Evolutionary conservation across 2,329 filamentous ascomycete genomes (phyloP).

Genomic region (Cordyceps cicadae): DNA sequence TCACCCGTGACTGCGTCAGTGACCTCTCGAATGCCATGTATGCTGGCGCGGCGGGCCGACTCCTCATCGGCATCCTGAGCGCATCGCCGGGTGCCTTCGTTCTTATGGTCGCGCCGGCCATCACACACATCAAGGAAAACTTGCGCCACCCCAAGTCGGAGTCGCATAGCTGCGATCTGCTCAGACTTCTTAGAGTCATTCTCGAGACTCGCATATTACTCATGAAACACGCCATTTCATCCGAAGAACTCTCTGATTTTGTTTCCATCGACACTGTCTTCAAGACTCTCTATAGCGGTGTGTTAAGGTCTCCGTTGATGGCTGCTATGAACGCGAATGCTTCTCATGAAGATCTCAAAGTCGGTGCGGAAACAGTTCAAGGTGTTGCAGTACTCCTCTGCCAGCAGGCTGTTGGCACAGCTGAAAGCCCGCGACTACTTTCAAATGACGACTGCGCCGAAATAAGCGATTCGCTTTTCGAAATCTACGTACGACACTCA

Average conservation of each 20-base stretch:
- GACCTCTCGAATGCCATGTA: conserved; percentile 47
- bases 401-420: conserved; percentile 23
- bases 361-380: conserved; percentile 36
- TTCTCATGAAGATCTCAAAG: conserved; percentile 30
- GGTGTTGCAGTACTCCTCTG: conserved; percentile 38
- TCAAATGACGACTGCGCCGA: conserved; percentile 27
- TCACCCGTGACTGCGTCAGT: conserved; percentile 45
- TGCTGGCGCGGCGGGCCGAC: conserved; percentile 41
- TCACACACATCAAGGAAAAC: conserved; percentile 42
- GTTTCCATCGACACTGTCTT: conserved; percentile 29
- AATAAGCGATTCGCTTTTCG: conserved; percentile 30
- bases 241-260: conserved; percentile 31
- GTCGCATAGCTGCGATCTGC: conserved; percentile 42
- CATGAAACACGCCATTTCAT: conserved; percentile 24
- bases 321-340: conserved; percentile 19
- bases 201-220: conserved; percentile 38
- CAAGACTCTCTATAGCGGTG: conserved; percentile 33
- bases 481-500: conserved; percentile 21
- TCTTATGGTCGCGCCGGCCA: conserved; percentile 35
- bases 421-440: conserved; percentile 23
- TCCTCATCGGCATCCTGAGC: conserved; percentile 43
- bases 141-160: conserved; percentile 42
- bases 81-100: conserved; percentile 41
- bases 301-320: conserved; percentile 33
- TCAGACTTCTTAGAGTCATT: conserved; percentile 43